Percentiles rank a stretch among this genome's conserved stretches.
phyloP scores from a whole-genome alignment of 805 yeast genomes.

The Candida lessepsii region DNA sequence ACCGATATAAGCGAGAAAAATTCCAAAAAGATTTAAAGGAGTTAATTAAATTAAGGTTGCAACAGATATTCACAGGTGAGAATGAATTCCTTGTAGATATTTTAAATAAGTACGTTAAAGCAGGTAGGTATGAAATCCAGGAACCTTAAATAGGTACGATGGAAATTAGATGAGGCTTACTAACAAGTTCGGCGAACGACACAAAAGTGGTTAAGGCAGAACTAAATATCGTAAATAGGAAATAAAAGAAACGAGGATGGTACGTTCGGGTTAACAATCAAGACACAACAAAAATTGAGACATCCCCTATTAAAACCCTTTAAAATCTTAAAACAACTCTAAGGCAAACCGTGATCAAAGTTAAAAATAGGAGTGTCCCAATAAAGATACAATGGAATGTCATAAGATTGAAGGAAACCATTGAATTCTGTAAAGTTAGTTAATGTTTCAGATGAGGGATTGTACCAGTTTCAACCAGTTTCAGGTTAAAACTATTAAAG shows the following conservation, averaged over 20 bases:
- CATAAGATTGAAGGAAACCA: too few relatives aligned
- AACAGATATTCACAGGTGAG: slow-evolving; percentile 11
- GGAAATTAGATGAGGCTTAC: neutral
- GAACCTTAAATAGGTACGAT: neutral
- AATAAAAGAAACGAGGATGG: slow-evolving; percentile 1
- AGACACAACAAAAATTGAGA: neutral
- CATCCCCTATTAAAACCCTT: slow-evolving; percentile 3
- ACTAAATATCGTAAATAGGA: too few relatives aligned
- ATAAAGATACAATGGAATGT: neutral
- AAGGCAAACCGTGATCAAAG: slow-evolving; percentile 1
- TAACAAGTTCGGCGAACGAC: neutral
- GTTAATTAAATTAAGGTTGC: slow-evolving; percentile 9
- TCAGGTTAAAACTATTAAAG: too few relatives aligned
- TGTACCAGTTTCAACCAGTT: too few relatives aligned
- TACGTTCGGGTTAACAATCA: neutral
- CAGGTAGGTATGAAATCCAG: slow-evolving; percentile 6
- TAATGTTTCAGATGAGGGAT: too few relatives aligned
- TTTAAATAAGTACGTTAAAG: slow-evolving; percentile 11
- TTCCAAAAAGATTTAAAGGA: slow-evolving; percentile 1
- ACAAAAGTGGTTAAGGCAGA: too few relatives aligned
- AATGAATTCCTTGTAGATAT: slow-evolving; percentile 12
- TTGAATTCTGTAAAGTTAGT: too few relatives aligned
- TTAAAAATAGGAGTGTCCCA: neutral
- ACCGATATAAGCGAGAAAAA: slow-evolving; percentile 11
- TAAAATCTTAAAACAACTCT: neutral